phyloP scores from a whole-genome alignment of 73 alveolate genomes.

The Breviolum minutum region DNA sequence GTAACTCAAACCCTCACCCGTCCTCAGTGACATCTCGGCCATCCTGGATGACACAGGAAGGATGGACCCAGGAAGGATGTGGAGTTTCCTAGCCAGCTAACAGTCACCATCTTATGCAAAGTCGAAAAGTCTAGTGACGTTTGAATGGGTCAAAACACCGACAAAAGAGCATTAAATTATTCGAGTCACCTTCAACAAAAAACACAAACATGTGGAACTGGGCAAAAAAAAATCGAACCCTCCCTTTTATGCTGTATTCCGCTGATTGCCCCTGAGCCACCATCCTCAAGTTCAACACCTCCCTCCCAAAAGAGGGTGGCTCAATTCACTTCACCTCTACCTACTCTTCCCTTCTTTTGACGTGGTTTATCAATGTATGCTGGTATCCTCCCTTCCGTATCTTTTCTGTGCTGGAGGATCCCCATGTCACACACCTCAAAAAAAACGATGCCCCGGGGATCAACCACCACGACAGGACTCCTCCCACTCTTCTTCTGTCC shows the following conservation, averaged over 20 bases:
- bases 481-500: conserved; percentile 51
- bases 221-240: too few species aligned
- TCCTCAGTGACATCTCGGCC: conserved; percentile 73
- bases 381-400: neutral
- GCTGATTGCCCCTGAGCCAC: too few species aligned
- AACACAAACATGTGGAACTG: too few species aligned
- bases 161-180: neutral
- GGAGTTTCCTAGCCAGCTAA: neutral
- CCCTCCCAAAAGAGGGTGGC: neutral
- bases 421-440: neutral
- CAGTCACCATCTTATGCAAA: too few species aligned
- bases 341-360: neutral
- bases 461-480: neutral
- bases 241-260: too few species aligned
- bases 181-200: too few species aligned
- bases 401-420: neutral
- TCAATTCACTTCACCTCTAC: neutral
- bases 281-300: neutral
- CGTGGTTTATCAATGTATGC: neutral
- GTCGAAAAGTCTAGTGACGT: neutral
- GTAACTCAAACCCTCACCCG: neutral
- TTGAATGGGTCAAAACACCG: neutral
- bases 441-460: neutral
- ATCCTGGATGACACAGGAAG: neutral
- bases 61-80: neutral